A percentile compares a stretch with the other conserved stretches of the same genome.
Evolutionary conservation across 192 early-diverging fungal species (phyloP).

Genomic region (Hyaloraphidium curvatum): DNA sequence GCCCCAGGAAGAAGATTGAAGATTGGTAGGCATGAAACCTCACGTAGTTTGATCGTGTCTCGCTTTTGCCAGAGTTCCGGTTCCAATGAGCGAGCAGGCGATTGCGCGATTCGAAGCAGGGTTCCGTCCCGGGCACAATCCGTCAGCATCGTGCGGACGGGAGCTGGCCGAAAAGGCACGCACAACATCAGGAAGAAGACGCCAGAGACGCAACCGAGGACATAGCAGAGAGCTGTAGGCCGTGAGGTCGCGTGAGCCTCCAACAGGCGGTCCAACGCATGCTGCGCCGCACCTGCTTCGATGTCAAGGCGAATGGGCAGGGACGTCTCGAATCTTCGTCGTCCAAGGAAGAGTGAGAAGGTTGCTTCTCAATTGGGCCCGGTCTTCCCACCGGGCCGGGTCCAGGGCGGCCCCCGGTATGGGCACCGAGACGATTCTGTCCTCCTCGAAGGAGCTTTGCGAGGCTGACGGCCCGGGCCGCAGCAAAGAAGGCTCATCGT

Average conservation of each 20-base stretch:
- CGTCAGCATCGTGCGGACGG: too few species aligned
- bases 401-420: not conserved
- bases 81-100: too few species aligned
- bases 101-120: too few species aligned
- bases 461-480: not conserved
- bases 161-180: too few species aligned
- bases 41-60: not conserved
- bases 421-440: not conserved
- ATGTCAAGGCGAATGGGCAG: not conserved
- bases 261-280: too few species aligned
- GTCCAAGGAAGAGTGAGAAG: too few species aligned
- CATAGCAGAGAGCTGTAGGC: not conserved
- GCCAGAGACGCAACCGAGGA: not conserved
- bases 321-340: not conserved
- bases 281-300: too few species aligned
- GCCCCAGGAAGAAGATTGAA: not conserved
- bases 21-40: constrained; percentile 1
- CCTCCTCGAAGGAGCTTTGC: too few species aligned
- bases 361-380: not conserved
- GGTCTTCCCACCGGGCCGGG: not conserved
- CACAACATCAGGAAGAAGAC: not conserved
- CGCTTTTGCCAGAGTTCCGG: too few species aligned
- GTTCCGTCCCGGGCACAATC: too few species aligned
- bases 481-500: not conserved
- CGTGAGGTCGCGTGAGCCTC: too few species aligned